Evolutionary conservation across 208 protist genomes (phyloP), one percentile per base, ranked within the genome.

Genomic region (Wallacemonas collosoma): DNA sequence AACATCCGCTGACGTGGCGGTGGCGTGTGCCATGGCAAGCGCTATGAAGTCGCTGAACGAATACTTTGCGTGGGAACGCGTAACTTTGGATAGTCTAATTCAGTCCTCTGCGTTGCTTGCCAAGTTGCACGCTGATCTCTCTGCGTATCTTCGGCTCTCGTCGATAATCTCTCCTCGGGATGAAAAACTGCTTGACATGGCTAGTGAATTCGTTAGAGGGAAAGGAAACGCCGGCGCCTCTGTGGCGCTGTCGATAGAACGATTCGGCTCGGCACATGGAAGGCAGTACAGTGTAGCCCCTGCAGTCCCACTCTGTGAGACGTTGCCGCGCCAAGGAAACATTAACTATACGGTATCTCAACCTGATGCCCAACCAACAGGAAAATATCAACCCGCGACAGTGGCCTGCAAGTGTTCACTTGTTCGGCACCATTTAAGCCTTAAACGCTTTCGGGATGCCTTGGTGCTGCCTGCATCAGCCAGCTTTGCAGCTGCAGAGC

Each of bases 51-150:
- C 15, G 0, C 56, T 62, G 36, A 15, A 7, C 15, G 38, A 62
- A 3, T 62, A 41, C 17, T 62, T 62, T 1, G 35, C 36, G 8
- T 15, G 9, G 17, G 36, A 62, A 43, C 5, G 9, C 3, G 56
- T 40, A 5, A 62, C 56, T 5, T n/a, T 8, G 56, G 56, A 62
- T 6, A 43, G 6, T 6, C 35, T 62, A 3, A 36, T 6, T 15
- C 9, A 41, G 8, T 62, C 43, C 38, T 14, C 60, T 8, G 40
- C 17, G 4, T 41, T 65, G 38, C 60, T 65, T 2, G 41, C 15
- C 9, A 70, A 65, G 54, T 58, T 82, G 3, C 72, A 77, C 65
- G 35, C 35, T 67, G 15, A 73, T 14, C n/a, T 79, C 74, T 56
- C 71, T 69, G 36, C 41, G 2, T 77, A 63, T 43, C 67, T 65